A percentile compares a stretch with the other conserved stretches of the same genome.
Conservation (phyloP, 192 early-diverging fungal species). For the Coemansia sp. region DNA sequence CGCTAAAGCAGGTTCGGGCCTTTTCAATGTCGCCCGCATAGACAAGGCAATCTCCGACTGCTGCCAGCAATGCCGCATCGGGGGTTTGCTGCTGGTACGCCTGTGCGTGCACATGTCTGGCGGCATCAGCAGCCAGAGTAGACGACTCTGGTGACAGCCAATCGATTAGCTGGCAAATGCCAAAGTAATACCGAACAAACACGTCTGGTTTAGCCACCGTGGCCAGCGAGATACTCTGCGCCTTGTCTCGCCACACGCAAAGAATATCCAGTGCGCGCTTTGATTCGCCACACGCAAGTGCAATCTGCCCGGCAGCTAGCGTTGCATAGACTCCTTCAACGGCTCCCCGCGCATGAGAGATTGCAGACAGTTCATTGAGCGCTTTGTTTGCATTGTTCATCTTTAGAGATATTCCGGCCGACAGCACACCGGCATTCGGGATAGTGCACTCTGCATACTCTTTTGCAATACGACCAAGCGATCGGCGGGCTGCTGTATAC, state of each 20-base stretch:
- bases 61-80: constrained; percentile 16
- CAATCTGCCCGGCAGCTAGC: constrained; percentile 38
- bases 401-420: constrained; percentile 31
- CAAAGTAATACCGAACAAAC: constrained; percentile 46
- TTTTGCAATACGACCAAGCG: constrained; percentile 21
- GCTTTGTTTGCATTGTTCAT: constrained; percentile 13
- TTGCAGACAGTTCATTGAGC: constrained; percentile 28
- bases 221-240: constrained; percentile 15
- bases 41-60: constrained; percentile 33
- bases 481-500: constrained; percentile 23
- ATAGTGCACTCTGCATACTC: constrained; percentile 5
- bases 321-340: constrained; percentile 10
- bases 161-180: constrained; percentile 20
- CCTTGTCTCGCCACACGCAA: constrained; percentile 27
- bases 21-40: constrained; percentile 23
- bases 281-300: constrained; percentile 23
- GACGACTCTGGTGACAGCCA: constrained; percentile 14
- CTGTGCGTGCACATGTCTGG: constrained; percentile 17
- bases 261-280: constrained; percentile 22
- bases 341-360: constrained; percentile 16
- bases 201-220: constrained; percentile 3
- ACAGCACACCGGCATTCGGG: constrained; percentile 19
- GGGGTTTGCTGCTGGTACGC: not conserved
- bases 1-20: constrained; percentile 19
- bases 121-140: constrained; percentile 10